phyloP scores from a whole-genome alignment of 2,329 filamentous ascomycete genomes.

The Salinomyces thailandicus region DNA sequence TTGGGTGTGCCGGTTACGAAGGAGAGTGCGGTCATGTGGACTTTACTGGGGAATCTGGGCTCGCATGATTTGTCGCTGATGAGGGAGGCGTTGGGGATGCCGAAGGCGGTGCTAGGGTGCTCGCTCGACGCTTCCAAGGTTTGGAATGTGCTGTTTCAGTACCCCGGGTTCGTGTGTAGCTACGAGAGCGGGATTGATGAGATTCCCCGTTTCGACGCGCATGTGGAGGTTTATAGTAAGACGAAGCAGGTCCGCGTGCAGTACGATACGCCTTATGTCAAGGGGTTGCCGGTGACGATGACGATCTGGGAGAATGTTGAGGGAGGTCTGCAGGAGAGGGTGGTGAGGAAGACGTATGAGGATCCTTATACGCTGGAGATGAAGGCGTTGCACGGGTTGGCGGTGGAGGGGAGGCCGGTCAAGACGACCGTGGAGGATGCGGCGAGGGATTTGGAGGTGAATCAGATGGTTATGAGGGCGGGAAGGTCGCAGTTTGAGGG shows the following conservation, averaged over 20 bases:
- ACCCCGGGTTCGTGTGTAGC: constrained; percentile 41
- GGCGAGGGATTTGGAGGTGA: constrained; percentile 29
- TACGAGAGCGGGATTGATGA: constrained; percentile 49
- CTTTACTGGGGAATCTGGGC: constrained; percentile 40
- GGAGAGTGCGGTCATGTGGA: constrained; percentile 26
- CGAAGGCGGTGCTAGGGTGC: constrained; percentile 36
- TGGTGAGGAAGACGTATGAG: constrained; percentile 37
- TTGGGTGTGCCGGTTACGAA: constrained; percentile 20
- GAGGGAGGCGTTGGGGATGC: constrained; percentile 44
- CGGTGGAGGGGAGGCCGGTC: constrained; percentile 28
- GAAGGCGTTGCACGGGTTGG: constrained; percentile 29
- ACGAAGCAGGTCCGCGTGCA: constrained; percentile 45
- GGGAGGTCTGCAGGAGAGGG: constrained; percentile 20
- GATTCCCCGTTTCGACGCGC: constrained; percentile 45
- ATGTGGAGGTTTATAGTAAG: constrained; percentile 43
- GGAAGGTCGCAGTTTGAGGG: constrained; percentile 2
- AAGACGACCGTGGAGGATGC: constrained; percentile 37
- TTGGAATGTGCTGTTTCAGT: constrained; percentile 26
- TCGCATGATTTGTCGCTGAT: constrained; percentile 46
- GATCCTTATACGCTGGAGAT: constrained; percentile 38
- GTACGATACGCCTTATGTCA: constrained; percentile 50
- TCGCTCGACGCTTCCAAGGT: constrained; percentile 26
- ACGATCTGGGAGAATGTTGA: constrained; percentile 35
- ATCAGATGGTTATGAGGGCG: constrained; percentile 19
- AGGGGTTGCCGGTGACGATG: constrained; percentile 43